phyloP scores from a whole-genome alignment of 192 early-diverging fungal species.

The Haplosporangium gracile region DNA sequence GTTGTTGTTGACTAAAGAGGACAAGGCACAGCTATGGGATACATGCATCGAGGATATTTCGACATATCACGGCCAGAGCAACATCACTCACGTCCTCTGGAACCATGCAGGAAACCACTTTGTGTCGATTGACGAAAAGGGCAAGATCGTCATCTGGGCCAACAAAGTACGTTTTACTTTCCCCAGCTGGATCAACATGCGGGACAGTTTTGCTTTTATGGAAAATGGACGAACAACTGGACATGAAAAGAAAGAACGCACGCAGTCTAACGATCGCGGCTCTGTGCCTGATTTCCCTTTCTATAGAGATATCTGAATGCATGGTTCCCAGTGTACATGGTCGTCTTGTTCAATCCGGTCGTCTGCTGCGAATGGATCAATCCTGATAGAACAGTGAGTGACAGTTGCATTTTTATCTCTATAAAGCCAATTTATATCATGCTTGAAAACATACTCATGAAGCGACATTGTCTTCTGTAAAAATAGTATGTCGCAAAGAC shows the following conservation, averaged over 20 bases:
- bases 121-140: conserved; percentile 47
- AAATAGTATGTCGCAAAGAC: conserved; percentile 42
- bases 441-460: not conserved
- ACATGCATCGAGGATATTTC: conserved; percentile 52
- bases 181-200: not conserved
- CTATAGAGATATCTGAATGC: conserved; percentile 47
- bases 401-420: not conserved
- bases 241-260: not conserved
- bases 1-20: conserved; percentile 23
- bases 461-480: not conserved
- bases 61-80: conserved; percentile 42
- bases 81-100: conserved; percentile 46
- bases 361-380: conserved; percentile 55
- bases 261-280: not conserved
- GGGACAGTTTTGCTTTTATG: not conserved
- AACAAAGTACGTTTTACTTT: conserved; percentile 33
- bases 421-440: not conserved
- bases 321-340: conserved; percentile 47
- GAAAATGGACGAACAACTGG: not conserved
- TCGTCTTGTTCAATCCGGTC: conserved; percentile 35
- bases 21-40: conserved; percentile 42
- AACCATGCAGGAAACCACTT: conserved; percentile 45
- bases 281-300: not conserved
- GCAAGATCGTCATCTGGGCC: conserved; percentile 51
- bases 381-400: conserved; percentile 42